phyloP scores from a whole-genome alignment of 768 basidiomycete species.

The Pleurotus pulmonarius region DNA sequence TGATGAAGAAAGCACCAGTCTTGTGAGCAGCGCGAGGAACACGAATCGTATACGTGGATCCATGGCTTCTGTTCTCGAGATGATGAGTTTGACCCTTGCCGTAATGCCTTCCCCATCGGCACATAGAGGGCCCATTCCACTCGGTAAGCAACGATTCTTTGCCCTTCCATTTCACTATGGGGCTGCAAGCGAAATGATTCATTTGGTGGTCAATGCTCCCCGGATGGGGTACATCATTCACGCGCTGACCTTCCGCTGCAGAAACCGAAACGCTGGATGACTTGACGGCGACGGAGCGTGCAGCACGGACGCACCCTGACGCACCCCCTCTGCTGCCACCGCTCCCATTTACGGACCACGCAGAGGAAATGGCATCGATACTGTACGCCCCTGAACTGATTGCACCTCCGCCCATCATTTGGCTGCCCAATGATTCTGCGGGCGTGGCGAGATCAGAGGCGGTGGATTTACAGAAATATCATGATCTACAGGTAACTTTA shows the following conservation, averaged over 20 bases:
- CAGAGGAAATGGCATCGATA: slow-evolving; percentile 72
- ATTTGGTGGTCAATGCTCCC: not conserved
- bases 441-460: slow-evolving; percentile 76
- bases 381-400: slow-evolving; percentile 81
- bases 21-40: slow-evolving; percentile 34
- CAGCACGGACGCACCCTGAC: slow-evolving; percentile 74
- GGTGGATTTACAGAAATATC: slow-evolving; percentile 70
- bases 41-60: slow-evolving; percentile 59
- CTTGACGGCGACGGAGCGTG: slow-evolving; percentile 72
- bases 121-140: slow-evolving; percentile 57
- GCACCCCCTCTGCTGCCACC: slow-evolving; percentile 71
- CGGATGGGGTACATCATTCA: slow-evolving; percentile 6
- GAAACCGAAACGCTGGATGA: slow-evolving; percentile 81
- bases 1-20: slow-evolving; percentile 50
- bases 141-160: slow-evolving; percentile 45
- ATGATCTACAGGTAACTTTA: slow-evolving; percentile 65
- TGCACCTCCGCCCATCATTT: slow-evolving; percentile 75
- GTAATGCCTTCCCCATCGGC: slow-evolving; percentile 62
- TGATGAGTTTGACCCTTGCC: slow-evolving; percentile 79
- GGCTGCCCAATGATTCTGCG: slow-evolving; percentile 78
- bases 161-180: not conserved
- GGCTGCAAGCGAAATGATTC: not conserved
- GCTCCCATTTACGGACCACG: slow-evolving; percentile 68
- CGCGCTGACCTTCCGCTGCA: slow-evolving; percentile 17
- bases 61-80: slow-evolving; percentile 78